Evolutionary conservation across 139 green algal species (phyloP).

Genomic region (Monoraphidium neglectum): DNA sequence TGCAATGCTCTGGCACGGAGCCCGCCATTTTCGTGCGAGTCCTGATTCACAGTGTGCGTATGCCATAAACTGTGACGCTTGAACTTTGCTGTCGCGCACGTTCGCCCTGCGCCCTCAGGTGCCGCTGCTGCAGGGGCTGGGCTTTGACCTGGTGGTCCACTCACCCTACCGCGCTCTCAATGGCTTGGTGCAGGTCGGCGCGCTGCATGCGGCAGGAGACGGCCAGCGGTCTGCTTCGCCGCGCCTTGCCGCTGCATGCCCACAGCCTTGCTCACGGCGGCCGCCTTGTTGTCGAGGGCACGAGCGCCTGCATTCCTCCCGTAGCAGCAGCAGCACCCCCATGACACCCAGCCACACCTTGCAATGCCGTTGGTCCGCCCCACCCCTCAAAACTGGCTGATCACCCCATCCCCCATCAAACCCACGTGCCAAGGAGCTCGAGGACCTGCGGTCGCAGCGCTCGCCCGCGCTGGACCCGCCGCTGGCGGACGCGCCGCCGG

Average conservation of each 20-base stretch:
- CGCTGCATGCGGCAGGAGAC: too few relatives aligned
- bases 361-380: background rate
- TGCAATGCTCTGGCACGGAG: too few relatives aligned
- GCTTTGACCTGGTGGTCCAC: slow-evolving; percentile 83
- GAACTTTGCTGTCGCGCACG: background rate
- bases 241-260: background rate
- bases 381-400: background rate
- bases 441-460: slow-evolving; percentile 17
- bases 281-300: background rate
- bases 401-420: background rate
- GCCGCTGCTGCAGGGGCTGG: slow-evolving; percentile 61
- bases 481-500: slow-evolving; percentile 21
- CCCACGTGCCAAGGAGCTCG: background rate
- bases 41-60: too few relatives aligned
- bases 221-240: background rate
- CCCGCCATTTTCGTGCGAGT: too few relatives aligned
- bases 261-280: background rate
- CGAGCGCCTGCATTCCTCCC: too few relatives aligned
- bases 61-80: too few relatives aligned
- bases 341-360: too few relatives aligned
- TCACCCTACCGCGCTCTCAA: slow-evolving; percentile 65
- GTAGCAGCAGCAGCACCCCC: too few relatives aligned
- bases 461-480: slow-evolving; percentile 1
- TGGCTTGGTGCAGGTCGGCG: slow-evolving; percentile 59
- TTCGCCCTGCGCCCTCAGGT: too few relatives aligned